Conservation (phyloP, 305 asterid species). For the Fraxinus nigra region DNA sequence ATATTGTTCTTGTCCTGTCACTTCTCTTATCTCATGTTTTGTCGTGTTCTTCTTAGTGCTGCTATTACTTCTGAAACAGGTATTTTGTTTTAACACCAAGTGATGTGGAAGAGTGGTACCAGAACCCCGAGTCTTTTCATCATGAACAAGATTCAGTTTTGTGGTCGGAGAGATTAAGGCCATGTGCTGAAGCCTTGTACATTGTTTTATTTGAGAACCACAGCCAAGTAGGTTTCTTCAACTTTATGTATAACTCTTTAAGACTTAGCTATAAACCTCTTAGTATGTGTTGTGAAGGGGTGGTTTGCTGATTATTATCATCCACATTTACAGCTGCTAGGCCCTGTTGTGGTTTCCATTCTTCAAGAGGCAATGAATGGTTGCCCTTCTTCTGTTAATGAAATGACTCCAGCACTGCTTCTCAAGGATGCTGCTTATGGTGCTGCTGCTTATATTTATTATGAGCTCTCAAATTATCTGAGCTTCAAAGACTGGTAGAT, state of each 20-base stretch:
- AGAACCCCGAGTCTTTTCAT: conserved; percentile 84
- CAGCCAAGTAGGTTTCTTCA: conserved; percentile 63
- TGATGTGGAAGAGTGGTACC: conserved; percentile 93
- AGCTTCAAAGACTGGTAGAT: conserved; percentile 90
- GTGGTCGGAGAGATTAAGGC: conserved; percentile 97
- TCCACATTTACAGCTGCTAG: conserved; percentile 62
- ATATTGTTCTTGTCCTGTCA: neutral
- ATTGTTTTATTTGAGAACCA: conserved; percentile 90
- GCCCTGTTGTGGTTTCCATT: conserved; percentile 94
- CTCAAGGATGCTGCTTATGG: conserved; percentile 98
- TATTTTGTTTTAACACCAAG: conserved; percentile 80
- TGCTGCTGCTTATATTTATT: conserved; percentile 94
- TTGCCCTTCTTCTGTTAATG: conserved; percentile 79
- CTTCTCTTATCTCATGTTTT: neutral
- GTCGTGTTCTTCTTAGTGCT: conserved; percentile 18
- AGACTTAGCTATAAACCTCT: conserved; percentile 12
- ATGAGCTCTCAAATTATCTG: conserved; percentile 92
- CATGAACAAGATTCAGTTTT: conserved; percentile 91
- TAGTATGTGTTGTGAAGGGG: conserved; percentile 23
- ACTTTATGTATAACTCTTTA: conserved; percentile 20
- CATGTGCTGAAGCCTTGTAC: conserved; percentile 95
- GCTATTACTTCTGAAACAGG: conserved; percentile 51
- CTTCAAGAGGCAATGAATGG: conserved; percentile 95
- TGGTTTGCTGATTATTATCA: conserved; percentile 29
- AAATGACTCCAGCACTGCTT: conserved; percentile 76